phyloP scores from a whole-genome alignment of 2,329 filamentous ascomycete species.

The Alternaria longipes region DNA sequence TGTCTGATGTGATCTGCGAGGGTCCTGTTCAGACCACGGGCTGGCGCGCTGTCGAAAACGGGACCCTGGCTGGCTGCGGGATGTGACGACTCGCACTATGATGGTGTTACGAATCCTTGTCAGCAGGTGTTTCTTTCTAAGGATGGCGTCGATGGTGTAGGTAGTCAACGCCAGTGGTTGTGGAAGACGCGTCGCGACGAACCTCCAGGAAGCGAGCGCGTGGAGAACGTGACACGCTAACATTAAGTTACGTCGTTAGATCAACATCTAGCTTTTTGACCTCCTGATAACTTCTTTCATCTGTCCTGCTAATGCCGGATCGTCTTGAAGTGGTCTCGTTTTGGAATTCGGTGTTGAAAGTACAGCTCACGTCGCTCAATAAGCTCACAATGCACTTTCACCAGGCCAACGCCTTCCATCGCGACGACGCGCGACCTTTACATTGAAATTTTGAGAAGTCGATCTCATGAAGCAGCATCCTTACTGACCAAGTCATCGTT shows the following conservation, averaged over 20 bases:
- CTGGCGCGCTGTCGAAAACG: background rate
- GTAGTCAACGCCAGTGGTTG: background rate
- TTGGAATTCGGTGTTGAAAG: fast-evolving
- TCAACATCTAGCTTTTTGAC: background rate
- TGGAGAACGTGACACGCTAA: background rate
- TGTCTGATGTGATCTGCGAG: background rate
- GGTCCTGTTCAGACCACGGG: background rate
- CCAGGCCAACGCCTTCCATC: background rate
- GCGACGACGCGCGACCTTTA: background rate
- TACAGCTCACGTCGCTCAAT: background rate
- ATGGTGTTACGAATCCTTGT: background rate
- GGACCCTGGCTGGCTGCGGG: background rate
- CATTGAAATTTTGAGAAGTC: background rate
- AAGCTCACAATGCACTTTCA: background rate
- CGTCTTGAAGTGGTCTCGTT: background rate
- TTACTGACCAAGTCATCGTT: background rate
- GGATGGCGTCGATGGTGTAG: background rate
- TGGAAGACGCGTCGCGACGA: background rate
- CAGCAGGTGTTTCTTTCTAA: background rate
- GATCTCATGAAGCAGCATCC: background rate
- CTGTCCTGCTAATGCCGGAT: background rate
- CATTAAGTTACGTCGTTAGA: background rate
- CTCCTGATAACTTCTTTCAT: background rate
- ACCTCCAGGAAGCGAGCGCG: background rate
- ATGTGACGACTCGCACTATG: background rate